These are phyloP conservation scores for Verbascum thapsus DNA, from an alignment of 257 asterid genomes.

Conservation along the genomic window DNA sequence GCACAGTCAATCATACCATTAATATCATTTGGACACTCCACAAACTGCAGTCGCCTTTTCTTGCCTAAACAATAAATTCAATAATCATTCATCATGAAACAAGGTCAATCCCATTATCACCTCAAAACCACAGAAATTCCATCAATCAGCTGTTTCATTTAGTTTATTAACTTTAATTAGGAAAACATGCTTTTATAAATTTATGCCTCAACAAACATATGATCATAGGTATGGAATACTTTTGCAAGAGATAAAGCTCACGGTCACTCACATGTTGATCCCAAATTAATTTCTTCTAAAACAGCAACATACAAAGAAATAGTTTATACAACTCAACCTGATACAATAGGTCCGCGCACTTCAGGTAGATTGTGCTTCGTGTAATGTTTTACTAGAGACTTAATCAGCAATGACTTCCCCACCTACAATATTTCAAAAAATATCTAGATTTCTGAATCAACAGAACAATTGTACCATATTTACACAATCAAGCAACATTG, in stretches of 20 bases:
- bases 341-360: slow-evolving; percentile 91
- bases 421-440: slow-evolving; percentile 51
- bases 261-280: slow-evolving; percentile 4
- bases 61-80: slow-evolving; percentile 60
- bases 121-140: neutral
- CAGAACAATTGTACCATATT: neutral
- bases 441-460: slow-evolving; percentile 25
- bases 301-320: neutral
- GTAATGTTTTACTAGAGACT: slow-evolving; percentile 83
- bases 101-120: slow-evolving; percentile 4
- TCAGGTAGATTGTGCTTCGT: slow-evolving; percentile 94
- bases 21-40: slow-evolving; percentile 98
- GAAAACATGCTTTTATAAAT: neutral
- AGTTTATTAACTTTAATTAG: neutral
- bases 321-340: slow-evolving; percentile 54
- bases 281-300: slow-evolving; percentile 9
- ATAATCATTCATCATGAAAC: slow-evolving; percentile 19
- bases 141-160: slow-evolving; percentile 10
- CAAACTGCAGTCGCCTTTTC: slow-evolving; percentile 87
- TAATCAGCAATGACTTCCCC: slow-evolving; percentile 89
- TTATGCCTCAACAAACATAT: neutral
- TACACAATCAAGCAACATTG: slow-evolving; percentile 7
- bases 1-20: slow-evolving; percentile 99
- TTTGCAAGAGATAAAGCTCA: neutral
- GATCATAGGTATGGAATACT: neutral